Evolutionary conservation across 176 grass and related monocot genomes (phyloP).

Genomic region (Oryza punctata): DNA sequence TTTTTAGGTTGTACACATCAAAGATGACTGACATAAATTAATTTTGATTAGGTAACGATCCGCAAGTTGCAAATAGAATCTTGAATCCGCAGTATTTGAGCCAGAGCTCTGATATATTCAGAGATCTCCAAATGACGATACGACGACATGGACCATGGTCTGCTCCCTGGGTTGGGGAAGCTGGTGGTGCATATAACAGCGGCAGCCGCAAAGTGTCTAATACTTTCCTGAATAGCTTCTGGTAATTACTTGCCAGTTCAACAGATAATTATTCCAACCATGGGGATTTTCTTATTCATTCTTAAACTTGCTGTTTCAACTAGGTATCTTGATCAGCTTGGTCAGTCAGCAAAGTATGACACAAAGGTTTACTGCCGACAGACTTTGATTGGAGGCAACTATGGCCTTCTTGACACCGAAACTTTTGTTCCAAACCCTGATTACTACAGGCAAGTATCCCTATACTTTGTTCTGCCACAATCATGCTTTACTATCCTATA

Average conservation of each 20-base stretch:
- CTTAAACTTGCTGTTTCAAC: conserved; percentile 31
- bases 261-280: neutral
- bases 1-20: neutral
- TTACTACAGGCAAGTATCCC: conserved; percentile 80
- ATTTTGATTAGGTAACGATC: conserved; percentile 76
- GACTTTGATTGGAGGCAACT: conserved; percentile 87
- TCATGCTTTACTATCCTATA: neutral
- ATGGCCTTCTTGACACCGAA: conserved; percentile 88
- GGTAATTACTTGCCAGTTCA: conserved; percentile 54
- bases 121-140: conserved; percentile 77
- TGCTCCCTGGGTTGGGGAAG: conserved; percentile 90
- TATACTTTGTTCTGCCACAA: conserved; percentile 6
- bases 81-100: conserved; percentile 74
- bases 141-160: conserved; percentile 78
- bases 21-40: conserved; percentile 7
- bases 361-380: conserved; percentile 97
- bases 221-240: conserved; percentile 94
- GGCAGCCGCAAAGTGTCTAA: conserved; percentile 77
- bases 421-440: conserved; percentile 91
- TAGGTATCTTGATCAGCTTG: conserved; percentile 98
- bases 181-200: conserved; percentile 95
- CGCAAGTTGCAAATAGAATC: conserved; percentile 64
- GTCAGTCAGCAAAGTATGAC: conserved; percentile 86
- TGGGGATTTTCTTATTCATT: conserved; percentile 5
- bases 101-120: conserved; percentile 67